A percentile compares a stretch with the other conserved stretches of the same genome.
Conservation (phyloP, 768 basidiomycete species). For the Serendipita sp. region DNA sequence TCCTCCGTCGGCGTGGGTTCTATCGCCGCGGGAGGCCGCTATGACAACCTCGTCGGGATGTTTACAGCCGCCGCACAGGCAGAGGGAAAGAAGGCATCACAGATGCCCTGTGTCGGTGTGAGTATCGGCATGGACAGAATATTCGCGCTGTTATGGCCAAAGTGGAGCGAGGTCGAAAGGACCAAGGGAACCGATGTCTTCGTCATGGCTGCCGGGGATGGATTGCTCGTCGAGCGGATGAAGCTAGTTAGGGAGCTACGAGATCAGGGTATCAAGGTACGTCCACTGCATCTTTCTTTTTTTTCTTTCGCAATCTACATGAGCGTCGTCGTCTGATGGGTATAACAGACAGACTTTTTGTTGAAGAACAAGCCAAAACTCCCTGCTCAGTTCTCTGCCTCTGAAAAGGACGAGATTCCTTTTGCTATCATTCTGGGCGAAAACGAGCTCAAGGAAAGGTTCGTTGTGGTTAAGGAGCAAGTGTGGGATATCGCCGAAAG, state of each 20-base stretch:
- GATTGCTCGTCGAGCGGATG: conserved; percentile 73
- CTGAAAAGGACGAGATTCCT: conserved; percentile 83
- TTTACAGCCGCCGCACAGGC: conserved; percentile 68
- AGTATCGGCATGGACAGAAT: conserved; percentile 88
- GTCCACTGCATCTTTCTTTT: too few species aligned
- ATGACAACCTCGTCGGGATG: conserved; percentile 87
- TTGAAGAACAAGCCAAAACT: conserved; percentile 88
- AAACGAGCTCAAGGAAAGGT: conserved; percentile 68
- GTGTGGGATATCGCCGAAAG: conserved; percentile 52
- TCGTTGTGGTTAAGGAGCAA: conserved; percentile 87
- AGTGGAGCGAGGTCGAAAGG: conserved; percentile 63
- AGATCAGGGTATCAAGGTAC: conserved; percentile 74
- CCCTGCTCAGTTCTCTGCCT: conserved; percentile 70
- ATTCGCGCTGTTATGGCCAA: conserved; percentile 80
- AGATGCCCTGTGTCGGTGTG: conserved; percentile 81
- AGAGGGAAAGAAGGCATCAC: conserved; percentile 37
- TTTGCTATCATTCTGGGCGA: conserved; percentile 86
- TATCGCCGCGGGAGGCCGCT: conserved; percentile 95
- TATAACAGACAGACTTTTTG: conserved; percentile 70
- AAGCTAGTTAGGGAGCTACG: conserved; percentile 64
- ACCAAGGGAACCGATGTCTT: conserved; percentile 89
- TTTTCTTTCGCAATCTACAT: too few species aligned
- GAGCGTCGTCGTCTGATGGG: background rate
- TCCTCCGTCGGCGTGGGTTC: conserved; percentile 95
- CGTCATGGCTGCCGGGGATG: conserved; percentile 84